Evolutionary conservation across 2,329 filamentous ascomycete genomes (phyloP).

Genomic region (Trichoderma endophyticum): DNA sequence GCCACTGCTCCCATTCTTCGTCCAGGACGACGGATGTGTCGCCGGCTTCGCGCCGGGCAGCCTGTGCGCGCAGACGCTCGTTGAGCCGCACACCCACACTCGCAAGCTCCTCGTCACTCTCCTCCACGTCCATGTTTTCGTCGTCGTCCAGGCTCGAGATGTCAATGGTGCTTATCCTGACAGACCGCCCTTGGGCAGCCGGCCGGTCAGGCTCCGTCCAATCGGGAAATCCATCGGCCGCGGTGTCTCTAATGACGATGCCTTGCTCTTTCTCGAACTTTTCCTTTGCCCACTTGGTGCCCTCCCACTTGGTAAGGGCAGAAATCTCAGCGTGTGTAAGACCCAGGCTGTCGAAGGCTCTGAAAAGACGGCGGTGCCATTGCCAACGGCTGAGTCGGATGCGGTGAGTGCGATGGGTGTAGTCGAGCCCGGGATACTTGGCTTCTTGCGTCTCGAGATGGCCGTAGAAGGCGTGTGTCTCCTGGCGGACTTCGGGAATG

Average conservation of each 20-base stretch:
- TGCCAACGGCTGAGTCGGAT: slow-evolving; percentile 74
- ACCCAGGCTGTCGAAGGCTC: slow-evolving; percentile 67
- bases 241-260: slow-evolving; percentile 66
- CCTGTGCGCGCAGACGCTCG: slow-evolving; percentile 61
- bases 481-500: slow-evolving; percentile 73
- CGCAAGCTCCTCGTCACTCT: slow-evolving; percentile 48
- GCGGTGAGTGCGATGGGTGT: slow-evolving; percentile 68
- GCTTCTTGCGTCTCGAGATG: slow-evolving; percentile 76
- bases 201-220: slow-evolving; percentile 43
- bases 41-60: slow-evolving; percentile 60
- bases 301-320: slow-evolving; percentile 75
- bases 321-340: slow-evolving; percentile 69
- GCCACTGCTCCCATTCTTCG: slow-evolving; percentile 71
- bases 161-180: slow-evolving; percentile 13
- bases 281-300: slow-evolving; percentile 78
- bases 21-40: slow-evolving; percentile 59
- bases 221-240: slow-evolving; percentile 62
- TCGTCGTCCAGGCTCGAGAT: slow-evolving; percentile 24
- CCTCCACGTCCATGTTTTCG: slow-evolving; percentile 44
- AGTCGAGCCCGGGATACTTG: slow-evolving; percentile 79
- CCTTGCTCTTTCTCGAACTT: slow-evolving; percentile 74
- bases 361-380: slow-evolving; percentile 74
- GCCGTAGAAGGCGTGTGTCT: slow-evolving; percentile 75
- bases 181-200: slow-evolving; percentile 14
- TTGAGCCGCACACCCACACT: slow-evolving; percentile 63